These are phyloP conservation scores for Raphanus sativus DNA, from an alignment of 345 rosid genomes.

Conservation along the genomic window DNA sequence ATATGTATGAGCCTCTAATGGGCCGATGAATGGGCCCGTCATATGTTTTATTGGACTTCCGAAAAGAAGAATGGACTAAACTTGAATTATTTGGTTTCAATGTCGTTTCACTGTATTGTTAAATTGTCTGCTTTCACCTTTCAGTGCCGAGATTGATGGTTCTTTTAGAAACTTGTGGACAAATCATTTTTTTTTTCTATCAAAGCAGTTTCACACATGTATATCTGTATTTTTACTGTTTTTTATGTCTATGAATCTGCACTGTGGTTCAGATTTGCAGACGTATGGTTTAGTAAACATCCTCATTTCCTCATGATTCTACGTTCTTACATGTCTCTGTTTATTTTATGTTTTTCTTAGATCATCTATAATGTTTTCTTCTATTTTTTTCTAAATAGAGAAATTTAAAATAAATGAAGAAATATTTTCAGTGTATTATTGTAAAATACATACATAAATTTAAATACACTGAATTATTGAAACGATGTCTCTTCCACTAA, in stretches of 20 bases:
- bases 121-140: too few species aligned
- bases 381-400: background rate
- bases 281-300: too few species aligned
- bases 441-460: background rate
- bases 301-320: background rate
- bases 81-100: background rate
- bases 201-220: background rate
- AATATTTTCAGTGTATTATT: background rate
- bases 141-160: background rate
- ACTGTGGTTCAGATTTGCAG: too few species aligned
- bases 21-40: constrained; percentile 26
- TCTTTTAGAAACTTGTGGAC: background rate
- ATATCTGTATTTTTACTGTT: background rate
- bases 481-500: too few species aligned
- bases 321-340: background rate
- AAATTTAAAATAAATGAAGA: background rate
- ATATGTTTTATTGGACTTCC: background rate
- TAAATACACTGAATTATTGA: too few species aligned
- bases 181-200: background rate
- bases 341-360: background rate
- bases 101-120: too few species aligned
- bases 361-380: background rate
- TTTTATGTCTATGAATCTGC: too few species aligned
- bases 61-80: background rate
- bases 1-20: background rate